phyloP scores from a whole-genome alignment of 2,329 filamentous ascomycete species.

The Colletotrichum sojae region DNA sequence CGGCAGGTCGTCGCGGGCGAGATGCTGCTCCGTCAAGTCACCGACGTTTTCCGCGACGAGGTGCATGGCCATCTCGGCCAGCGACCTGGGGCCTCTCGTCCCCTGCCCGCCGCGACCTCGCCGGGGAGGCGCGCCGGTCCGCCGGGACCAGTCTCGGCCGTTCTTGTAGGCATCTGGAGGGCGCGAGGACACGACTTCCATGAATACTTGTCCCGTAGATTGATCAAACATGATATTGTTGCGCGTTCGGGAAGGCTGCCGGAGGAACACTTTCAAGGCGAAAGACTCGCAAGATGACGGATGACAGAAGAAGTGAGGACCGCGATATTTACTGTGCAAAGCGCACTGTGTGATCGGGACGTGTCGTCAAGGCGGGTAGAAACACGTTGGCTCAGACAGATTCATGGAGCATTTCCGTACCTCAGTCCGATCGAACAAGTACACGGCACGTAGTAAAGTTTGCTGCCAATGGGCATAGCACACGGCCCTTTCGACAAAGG shows the following conservation, averaged over 20 bases:
- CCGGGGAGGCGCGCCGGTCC: slow-evolving; percentile 46
- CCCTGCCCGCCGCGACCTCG: slow-evolving; percentile 44
- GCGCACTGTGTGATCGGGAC: too few relatives aligned
- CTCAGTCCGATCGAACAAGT: too few relatives aligned
- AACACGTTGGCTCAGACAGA: too few relatives aligned
- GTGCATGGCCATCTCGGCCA: slow-evolving; percentile 56
- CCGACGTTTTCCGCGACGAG: slow-evolving; percentile 56
- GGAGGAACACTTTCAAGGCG: too few relatives aligned
- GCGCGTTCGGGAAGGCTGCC: background rate
- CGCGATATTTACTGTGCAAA: too few relatives aligned
- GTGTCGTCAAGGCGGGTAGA: too few relatives aligned
- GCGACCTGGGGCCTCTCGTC: slow-evolving; percentile 51
- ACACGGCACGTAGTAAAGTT: background rate
- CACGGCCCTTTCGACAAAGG: background rate
- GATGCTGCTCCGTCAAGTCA: slow-evolving; percentile 50
- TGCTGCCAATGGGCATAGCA: too few relatives aligned
- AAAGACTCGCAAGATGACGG: too few relatives aligned
- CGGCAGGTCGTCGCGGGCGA: slow-evolving; percentile 51
- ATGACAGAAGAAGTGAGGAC: too few relatives aligned
- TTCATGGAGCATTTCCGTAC: too few relatives aligned
- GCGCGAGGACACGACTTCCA: slow-evolving; percentile 53
- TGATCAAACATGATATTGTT: slow-evolving; percentile 50
- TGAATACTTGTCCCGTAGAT: slow-evolving; percentile 53
- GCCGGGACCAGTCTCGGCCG: slow-evolving; percentile 53
- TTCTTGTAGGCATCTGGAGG: slow-evolving; percentile 42